A percentile compares a stretch with the other conserved stretches of the same genome.
phyloP scores from a whole-genome alignment of 257 asterid species.

The Fraxinus excelsior region DNA sequence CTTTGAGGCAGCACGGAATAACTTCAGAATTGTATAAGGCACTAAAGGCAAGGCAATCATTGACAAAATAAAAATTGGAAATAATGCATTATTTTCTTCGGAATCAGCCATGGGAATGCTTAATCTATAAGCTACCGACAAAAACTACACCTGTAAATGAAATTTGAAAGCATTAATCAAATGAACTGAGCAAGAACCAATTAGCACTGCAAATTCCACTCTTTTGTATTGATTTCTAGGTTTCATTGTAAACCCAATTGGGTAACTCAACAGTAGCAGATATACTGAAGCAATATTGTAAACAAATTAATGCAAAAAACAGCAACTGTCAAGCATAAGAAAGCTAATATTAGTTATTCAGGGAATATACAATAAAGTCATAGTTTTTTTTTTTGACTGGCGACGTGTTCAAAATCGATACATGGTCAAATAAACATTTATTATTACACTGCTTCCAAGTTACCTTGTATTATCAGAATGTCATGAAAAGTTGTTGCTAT shows the following conservation, averaged over 20 bases:
- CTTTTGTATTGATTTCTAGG: neutral
- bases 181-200: constrained; percentile 7
- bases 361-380: neutral
- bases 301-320: constrained; percentile 1
- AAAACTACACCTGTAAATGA: constrained; percentile 43
- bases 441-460: neutral
- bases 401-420: neutral
- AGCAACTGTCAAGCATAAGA: neutral
- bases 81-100: constrained; percentile 77
- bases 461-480: constrained; percentile 16
- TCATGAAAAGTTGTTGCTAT: neutral
- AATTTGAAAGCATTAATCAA: constrained; percentile 8
- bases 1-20: constrained; percentile 67
- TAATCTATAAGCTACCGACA: constrained; percentile 23
- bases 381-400: too few relatives aligned
- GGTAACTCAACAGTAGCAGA: neutral
- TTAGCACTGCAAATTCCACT: neutral
- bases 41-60: constrained; percentile 83
- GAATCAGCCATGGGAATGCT: constrained; percentile 66
- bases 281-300: neutral
- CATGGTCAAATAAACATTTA: neutral
- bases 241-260: neutral
- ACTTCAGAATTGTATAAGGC: constrained; percentile 78
- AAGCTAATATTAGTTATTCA: neutral
- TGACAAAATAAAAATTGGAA: constrained; percentile 84